Percentiles rank a stretch among this genome's conserved stretches.
phyloP scores from a whole-genome alignment of 805 yeast species.

The Barnettozyma sp. region DNA sequence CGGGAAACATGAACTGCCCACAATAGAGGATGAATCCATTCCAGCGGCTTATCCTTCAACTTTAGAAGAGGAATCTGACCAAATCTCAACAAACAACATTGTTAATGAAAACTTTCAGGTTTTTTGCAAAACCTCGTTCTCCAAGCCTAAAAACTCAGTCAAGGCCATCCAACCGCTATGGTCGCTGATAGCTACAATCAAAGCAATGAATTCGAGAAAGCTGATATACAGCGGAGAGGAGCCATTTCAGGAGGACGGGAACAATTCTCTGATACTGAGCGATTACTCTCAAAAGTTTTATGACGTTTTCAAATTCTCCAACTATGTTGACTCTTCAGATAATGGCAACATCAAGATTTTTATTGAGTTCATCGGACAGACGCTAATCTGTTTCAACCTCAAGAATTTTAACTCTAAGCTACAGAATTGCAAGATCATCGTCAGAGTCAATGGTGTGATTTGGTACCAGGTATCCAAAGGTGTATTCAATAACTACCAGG shows the following conservation, averaged over 20 bases:
- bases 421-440: slow-evolving; percentile 34
- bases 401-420: slow-evolving; percentile 31
- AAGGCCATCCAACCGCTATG: slow-evolving; percentile 41
- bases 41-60: slow-evolving; percentile 8
- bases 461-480: slow-evolving; percentile 63
- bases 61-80: slow-evolving; percentile 1
- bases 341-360: slow-evolving; percentile 29
- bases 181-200: slow-evolving; percentile 45
- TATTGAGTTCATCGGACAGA: slow-evolving; percentile 45
- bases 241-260: slow-evolving; percentile 12
- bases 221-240: slow-evolving; percentile 38
- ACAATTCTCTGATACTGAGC: slow-evolving; percentile 19
- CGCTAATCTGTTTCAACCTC: slow-evolving; percentile 44
- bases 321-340: slow-evolving; percentile 24
- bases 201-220: slow-evolving; percentile 41
- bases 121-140: slow-evolving; percentile 17
- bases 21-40: slow-evolving; percentile 3
- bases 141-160: slow-evolving; percentile 16
- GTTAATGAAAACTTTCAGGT: slow-evolving; percentile 24
- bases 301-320: slow-evolving; percentile 26
- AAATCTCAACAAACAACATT: slow-evolving; percentile 18
- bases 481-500: slow-evolving; percentile 35
- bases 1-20: neutral
- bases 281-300: slow-evolving; percentile 19
- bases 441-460: slow-evolving; percentile 55